Evolutionary conservation across 2,329 filamentous ascomycete species (phyloP), one percentile per base, ranked within the genome.

Genomic region (Coniochaeta pulveracea): DNA sequence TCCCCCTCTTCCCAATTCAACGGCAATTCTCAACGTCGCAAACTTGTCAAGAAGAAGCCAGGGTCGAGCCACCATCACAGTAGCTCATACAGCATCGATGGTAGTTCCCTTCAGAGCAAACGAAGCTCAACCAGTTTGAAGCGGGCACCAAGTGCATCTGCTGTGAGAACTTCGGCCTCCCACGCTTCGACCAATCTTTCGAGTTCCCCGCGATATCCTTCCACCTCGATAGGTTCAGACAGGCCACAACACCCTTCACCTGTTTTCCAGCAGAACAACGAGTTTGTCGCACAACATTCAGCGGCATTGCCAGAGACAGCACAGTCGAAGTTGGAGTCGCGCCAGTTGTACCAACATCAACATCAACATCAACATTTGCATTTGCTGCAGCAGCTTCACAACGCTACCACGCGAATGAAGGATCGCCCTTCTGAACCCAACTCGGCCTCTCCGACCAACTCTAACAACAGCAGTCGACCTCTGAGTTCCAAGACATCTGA

Each of bases 111-210:
- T 46, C 63, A 66, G 55, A 76, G 69, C 61, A 69, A 75, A 63
- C 66, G 67, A 56, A 78, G 72, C 66, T 75, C 72, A 44, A 66
- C 69, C 48, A 76, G 69, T 54, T 61, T 78, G 52, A 68, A 63
- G 52, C 66, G 71, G 52, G 64, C 70, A 50, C 72, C 73, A 44
- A 75, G 70, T 54, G 70, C 70, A 58, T 71, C 71, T 50, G 60
- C 60, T 48, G 54, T 57, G 47, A 61, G 60, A 40, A 61, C 59
- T 36, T 60, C 59, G 39, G 57, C 58, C 23, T 51, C 54, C 47
- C 62, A 65, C 63, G 58, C 65, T 51, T 66, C 66, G 48, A 61
- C 56, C 57, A 58, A 53, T 44, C 61, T 58, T 36, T 65, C 65
- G 37, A n/a, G n/a, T n/a, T 31, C 28, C 19, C 63, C 64, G 50